Evolutionary conservation across 495 filamentous ascomycete species (phyloP).

Genomic region (Lophiotrema nucula): DNA sequence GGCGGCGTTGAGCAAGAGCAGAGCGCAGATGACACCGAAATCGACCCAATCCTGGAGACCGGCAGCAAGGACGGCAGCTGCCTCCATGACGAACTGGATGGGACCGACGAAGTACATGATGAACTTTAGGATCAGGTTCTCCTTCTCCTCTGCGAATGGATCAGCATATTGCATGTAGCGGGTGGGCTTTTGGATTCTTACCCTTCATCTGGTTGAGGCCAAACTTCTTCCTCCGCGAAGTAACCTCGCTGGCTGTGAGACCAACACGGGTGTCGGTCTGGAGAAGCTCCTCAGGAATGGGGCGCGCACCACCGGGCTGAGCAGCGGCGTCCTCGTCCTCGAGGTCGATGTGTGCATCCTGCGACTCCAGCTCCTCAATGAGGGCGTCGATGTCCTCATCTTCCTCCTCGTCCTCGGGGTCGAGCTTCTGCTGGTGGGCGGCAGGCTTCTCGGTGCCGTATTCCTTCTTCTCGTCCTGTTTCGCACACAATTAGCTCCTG

Average conservation of each 20-base stretch:
- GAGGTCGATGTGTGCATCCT: conserved; percentile 66
- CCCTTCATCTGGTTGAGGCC: conserved; percentile 81
- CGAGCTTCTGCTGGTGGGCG: conserved; percentile 42
- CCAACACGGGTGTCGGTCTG: conserved; percentile 68
- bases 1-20: conserved; percentile 74
- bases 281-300: conserved; percentile 64
- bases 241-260: conserved; percentile 70
- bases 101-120: conserved; percentile 82
- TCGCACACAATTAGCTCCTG: neutral
- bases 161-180: conserved; percentile 1
- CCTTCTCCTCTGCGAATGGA: conserved; percentile 63
- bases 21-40: conserved; percentile 73
- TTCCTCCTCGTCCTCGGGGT: conserved; percentile 64
- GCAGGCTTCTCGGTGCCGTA: conserved; percentile 29
- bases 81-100: conserved; percentile 93
- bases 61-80: conserved; percentile 71
- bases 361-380: conserved; percentile 77
- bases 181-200: neutral
- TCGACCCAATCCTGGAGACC: conserved; percentile 81
- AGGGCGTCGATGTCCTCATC: conserved; percentile 76
- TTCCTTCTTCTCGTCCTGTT: conserved; percentile 40
- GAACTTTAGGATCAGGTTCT: conserved; percentile 81
- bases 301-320: conserved; percentile 51
- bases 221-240: conserved; percentile 68
- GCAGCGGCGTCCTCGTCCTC: conserved; percentile 52